phyloP scores from a whole-genome alignment of 164 flowering plant genomes.

The Sedum album region DNA sequence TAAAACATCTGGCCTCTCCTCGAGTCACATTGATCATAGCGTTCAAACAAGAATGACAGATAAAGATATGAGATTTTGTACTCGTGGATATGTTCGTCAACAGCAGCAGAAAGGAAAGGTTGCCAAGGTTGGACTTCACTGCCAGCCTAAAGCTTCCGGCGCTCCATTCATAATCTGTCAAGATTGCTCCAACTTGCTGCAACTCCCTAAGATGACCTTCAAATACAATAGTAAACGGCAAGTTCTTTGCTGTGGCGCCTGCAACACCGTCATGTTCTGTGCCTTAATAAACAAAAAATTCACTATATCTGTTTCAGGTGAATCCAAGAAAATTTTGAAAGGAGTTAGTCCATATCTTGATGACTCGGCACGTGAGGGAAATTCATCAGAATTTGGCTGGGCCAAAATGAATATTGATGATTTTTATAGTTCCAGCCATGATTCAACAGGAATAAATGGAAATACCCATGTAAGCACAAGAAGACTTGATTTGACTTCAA shows the following conservation, averaged over 20 bases:
- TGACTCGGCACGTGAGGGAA: conserved; percentile 10
- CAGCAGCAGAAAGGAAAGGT: conserved; percentile 25
- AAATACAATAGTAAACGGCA: conserved; percentile 7
- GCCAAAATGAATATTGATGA: conserved; percentile 23
- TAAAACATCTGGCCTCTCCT: conserved; percentile 21
- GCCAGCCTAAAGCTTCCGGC: conserved; percentile 60
- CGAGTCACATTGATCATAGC: conserved; percentile 21
- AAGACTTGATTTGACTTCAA: conserved; percentile 13
- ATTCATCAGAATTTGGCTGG: conserved; percentile 12
- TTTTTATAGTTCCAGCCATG: conserved; percentile 32
- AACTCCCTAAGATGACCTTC: conserved; percentile 39
- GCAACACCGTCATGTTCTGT: conserved; percentile 4
- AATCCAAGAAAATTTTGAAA: conserved; percentile 6
- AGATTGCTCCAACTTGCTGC: conserved; percentile 64
- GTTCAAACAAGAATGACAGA: conserved; percentile 33
- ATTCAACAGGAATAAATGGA: conserved; percentile 25
- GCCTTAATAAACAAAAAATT: neutral
- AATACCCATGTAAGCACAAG: conserved; percentile 15
- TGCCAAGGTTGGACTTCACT: conserved; percentile 22
- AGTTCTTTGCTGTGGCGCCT: conserved; percentile 8
- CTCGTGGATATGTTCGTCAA: conserved; percentile 24
- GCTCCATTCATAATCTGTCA: conserved; percentile 69
- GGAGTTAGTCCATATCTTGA: conserved; percentile 14
- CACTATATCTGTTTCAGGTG: conserved; percentile 8
- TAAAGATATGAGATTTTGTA: conserved; percentile 27